Conservation (phyloP, 768 basidiomycete genomes). For the Asterophora parasitica region DNA sequence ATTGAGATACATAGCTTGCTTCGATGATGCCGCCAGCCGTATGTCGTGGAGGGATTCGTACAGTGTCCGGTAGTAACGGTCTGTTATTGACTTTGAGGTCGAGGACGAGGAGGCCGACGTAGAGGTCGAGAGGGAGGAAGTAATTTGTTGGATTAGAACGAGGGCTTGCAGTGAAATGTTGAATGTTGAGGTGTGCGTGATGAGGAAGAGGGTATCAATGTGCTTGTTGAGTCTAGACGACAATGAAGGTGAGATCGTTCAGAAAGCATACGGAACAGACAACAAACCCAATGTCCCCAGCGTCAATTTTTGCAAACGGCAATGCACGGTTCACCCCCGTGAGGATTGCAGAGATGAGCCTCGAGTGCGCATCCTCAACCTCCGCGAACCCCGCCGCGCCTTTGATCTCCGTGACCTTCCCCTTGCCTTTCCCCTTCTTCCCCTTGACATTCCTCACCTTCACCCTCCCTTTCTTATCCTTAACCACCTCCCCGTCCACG, state of each 20-base stretch:
- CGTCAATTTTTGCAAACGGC: constrained; percentile 84
- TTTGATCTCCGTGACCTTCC: constrained; percentile 30
- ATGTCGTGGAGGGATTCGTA: constrained; percentile 87
- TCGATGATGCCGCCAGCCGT: constrained; percentile 76
- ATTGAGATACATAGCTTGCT: constrained; percentile 97
- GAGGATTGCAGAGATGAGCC: constrained; percentile 82
- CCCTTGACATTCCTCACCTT: constrained; percentile 26
- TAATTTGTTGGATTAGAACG: constrained; percentile 81
- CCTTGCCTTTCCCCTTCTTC: constrained; percentile 35
- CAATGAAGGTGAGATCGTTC: not conserved
- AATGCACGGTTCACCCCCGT: constrained; percentile 94
- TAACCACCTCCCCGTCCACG: constrained; percentile 24
- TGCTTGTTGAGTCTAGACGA: constrained; percentile 68
- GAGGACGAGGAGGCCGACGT: constrained; percentile 35
- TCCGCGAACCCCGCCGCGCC: constrained; percentile 68
- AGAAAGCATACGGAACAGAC: not conserved
- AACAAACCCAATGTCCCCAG: constrained; percentile 57
- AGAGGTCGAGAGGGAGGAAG: constrained; percentile 43
- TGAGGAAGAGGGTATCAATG: constrained; percentile 89
- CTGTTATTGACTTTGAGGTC: constrained; percentile 46
- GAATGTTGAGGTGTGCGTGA: constrained; percentile 95
- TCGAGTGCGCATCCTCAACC: constrained; percentile 75
- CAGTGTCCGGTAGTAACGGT: constrained; percentile 76
- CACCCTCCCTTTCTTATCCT: constrained; percentile 24
- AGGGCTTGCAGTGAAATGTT: constrained; percentile 94